Percentiles rank a stretch among this genome's conserved stretches.
Conservation (phyloP, 2,329 filamentous ascomycete species). For the Bretziella fagacearum region DNA sequence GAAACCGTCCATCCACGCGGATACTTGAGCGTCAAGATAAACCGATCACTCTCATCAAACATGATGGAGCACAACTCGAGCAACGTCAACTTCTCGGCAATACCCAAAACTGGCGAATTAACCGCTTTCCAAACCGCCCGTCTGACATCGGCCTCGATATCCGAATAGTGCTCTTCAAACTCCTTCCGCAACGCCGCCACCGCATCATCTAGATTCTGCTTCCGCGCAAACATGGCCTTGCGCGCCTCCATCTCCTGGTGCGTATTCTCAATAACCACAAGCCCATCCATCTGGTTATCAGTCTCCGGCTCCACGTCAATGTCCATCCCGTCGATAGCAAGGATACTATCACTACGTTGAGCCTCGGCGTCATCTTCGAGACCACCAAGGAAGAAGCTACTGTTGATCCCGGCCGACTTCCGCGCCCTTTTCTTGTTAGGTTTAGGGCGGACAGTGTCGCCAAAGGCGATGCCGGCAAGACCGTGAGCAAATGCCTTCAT, state of each 20-base stretch:
- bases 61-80: conserved; percentile 30
- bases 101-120: conserved; percentile 25
- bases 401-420: neutral
- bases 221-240: conserved; percentile 46
- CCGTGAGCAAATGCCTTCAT: conserved; percentile 43
- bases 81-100: conserved; percentile 27
- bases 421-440: neutral
- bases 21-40: conserved; percentile 26
- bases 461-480: conserved; percentile 46
- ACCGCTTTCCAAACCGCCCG: conserved; percentile 28
- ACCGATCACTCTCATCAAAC: conserved; percentile 29
- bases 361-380: neutral
- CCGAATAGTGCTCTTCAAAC: conserved; percentile 27
- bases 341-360: conserved; percentile 11
- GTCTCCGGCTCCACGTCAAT: conserved; percentile 22
- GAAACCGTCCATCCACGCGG: conserved; percentile 27
- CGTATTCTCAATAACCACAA: conserved; percentile 27
- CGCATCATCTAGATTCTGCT: conserved; percentile 44
- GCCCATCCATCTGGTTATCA: conserved; percentile 17
- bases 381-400: neutral
- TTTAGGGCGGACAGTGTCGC: conserved; percentile 25
- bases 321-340: conserved; percentile 14
- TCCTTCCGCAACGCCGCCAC: conserved; percentile 27
- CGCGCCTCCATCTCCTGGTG: conserved; percentile 36
- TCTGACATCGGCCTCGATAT: conserved; percentile 25